Percentiles rank a stretch among this genome's conserved stretches.
phyloP scores from a whole-genome alignment of 1,139 yeast species.

The Petasospora rhodanensis region DNA sequence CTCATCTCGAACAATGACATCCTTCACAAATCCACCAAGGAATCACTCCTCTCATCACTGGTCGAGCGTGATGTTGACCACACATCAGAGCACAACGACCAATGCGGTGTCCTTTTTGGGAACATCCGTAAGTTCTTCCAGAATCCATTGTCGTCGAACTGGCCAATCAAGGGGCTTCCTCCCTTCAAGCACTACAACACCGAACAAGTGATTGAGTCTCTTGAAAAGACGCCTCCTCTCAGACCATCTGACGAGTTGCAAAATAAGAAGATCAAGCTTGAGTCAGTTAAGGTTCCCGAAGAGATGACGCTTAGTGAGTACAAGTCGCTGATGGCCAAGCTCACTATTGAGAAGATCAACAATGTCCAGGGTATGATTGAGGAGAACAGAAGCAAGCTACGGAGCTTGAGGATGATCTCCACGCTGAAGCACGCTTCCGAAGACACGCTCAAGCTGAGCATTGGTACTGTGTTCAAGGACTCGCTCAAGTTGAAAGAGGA shows the following conservation, averaged over 20 bases:
- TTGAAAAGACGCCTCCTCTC: slow-evolving; percentile 10
- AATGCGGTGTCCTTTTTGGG: slow-evolving; percentile 9
- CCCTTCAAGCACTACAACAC: slow-evolving; percentile 10
- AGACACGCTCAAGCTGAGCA: slow-evolving; percentile 43
- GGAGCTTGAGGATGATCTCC: slow-evolving; percentile 37
- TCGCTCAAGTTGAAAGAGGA: slow-evolving; percentile 46
- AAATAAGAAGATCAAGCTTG: slow-evolving; percentile 14
- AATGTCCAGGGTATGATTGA: slow-evolving; percentile 32
- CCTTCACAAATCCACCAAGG: slow-evolving; percentile 7
- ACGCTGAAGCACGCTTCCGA: slow-evolving; percentile 45
- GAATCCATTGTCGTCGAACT: slow-evolving; percentile 12
- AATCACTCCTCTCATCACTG: slow-evolving; percentile 9
- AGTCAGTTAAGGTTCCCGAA: slow-evolving; percentile 16
- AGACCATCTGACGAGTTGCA: slow-evolving; percentile 7
- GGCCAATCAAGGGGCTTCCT: slow-evolving; percentile 19
- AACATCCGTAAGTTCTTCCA: slow-evolving; percentile 16
- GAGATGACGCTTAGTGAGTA: slow-evolving; percentile 32
- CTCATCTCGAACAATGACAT: slow-evolving; percentile 5
- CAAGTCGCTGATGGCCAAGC: slow-evolving; percentile 38
- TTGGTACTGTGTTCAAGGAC: slow-evolving; percentile 45
- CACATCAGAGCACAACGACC: slow-evolving; percentile 3
- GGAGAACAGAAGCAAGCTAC: slow-evolving; percentile 28
- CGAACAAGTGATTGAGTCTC: slow-evolving; percentile 12
- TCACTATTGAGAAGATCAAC: slow-evolving; percentile 35
- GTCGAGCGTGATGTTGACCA: slow-evolving; percentile 9